These are phyloP conservation scores for Oryza nivara DNA, from an alignment of 176 grass and related monocot species.

Conservation along the genomic window DNA sequence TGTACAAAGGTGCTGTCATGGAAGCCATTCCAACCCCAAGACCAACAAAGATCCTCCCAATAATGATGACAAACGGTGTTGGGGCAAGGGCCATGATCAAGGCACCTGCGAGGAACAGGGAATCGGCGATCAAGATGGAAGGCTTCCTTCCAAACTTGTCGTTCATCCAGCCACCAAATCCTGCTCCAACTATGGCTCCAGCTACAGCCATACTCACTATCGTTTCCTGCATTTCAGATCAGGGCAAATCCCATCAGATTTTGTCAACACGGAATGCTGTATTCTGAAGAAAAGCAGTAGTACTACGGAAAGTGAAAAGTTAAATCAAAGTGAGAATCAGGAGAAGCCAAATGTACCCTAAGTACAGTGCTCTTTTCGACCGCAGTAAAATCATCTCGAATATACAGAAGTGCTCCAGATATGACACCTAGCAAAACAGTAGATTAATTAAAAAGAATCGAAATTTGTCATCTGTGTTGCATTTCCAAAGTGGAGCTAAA, in stretches of 20 bases:
- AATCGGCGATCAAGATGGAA: constrained; percentile 80
- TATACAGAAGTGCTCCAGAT: constrained; percentile 95
- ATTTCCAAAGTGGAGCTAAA: neutral
- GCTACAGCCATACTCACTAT: constrained; percentile 98
- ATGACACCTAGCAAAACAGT: constrained; percentile 73
- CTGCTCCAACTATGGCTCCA: constrained; percentile 91
- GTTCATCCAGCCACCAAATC: constrained; percentile 94
- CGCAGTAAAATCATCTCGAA: constrained; percentile 74
- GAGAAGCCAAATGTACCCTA: constrained; percentile 46
- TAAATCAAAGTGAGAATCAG: neutral
- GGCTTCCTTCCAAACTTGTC: constrained; percentile 83
- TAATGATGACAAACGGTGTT: constrained; percentile 73
- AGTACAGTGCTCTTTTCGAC: constrained; percentile 76
- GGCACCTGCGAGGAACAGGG: constrained; percentile 74
- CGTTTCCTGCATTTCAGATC: constrained; percentile 64
- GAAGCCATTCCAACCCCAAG: constrained; percentile 96
- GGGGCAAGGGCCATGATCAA: constrained; percentile 78
- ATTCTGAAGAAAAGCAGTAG: constrained; percentile 8
- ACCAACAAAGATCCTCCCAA: constrained; percentile 93
- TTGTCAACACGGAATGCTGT: neutral
- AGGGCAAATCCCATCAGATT: neutral
- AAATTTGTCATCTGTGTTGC: neutral
- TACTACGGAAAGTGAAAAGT: constrained; percentile 1
- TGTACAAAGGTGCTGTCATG: constrained; percentile 96
- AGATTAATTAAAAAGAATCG: neutral